These are phyloP conservation scores for Solanum gandarillasii DNA, from an alignment of 257 asterid genomes.

Conservation along the genomic window DNA sequence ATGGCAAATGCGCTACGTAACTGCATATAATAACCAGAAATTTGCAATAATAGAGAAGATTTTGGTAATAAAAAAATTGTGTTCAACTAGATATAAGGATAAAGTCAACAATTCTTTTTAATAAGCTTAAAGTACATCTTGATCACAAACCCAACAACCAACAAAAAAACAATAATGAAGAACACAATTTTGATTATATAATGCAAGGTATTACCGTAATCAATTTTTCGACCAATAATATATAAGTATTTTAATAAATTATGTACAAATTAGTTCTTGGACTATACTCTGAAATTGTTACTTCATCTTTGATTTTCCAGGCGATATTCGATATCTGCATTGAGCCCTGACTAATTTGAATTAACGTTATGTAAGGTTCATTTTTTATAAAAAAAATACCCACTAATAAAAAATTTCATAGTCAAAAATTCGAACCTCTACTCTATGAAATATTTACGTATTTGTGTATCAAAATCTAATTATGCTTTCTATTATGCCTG, in stretches of 20 bases:
- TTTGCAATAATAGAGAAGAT: neutral
- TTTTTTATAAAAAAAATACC: accelerated
- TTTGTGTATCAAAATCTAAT: neutral
- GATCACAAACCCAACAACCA: neutral
- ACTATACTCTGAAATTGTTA: neutral
- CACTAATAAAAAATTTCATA: neutral
- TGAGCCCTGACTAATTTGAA: neutral
- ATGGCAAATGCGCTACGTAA: neutral
- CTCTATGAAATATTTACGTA: too few relatives aligned
- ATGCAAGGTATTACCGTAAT: too few relatives aligned
- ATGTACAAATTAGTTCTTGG: neutral
- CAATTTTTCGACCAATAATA: neutral
- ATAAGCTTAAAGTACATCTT: neutral
- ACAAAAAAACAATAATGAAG: neutral
- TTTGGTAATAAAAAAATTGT: neutral
- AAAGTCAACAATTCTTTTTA: neutral
- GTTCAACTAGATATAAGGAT: neutral
- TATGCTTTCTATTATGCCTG: neutral
- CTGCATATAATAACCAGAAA: neutral
- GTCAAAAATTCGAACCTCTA: neutral
- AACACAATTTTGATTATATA: neutral
- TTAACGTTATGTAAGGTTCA: neutral
- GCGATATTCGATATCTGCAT: too few relatives aligned
- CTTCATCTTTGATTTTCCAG: too few relatives aligned
- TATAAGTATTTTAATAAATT: neutral